Percentiles rank a stretch among this genome's conserved stretches.
Evolutionary conservation across 2,329 filamentous ascomycete species (phyloP).

Genomic region (Lasiodiplodia citricola): DNA sequence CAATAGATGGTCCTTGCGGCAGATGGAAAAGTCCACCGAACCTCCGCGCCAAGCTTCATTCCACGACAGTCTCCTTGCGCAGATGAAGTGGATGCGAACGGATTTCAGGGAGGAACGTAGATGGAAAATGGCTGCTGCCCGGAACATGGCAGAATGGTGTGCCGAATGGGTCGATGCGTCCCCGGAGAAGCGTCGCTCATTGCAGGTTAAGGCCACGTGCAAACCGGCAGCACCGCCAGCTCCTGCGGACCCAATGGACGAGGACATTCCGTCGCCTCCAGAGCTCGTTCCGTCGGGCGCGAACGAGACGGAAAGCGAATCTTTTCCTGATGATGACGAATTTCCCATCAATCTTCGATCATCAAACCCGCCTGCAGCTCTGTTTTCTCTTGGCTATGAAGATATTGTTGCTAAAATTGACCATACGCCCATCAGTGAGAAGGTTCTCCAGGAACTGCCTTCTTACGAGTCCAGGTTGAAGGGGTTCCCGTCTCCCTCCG

Average conservation of each 20-base stretch:
- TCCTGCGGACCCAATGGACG: conserved; percentile 41
- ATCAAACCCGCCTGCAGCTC: conserved; percentile 69
- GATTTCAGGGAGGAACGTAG: conserved; percentile 94
- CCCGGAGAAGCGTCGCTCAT: conserved; percentile 64
- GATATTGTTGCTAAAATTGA: conserved; percentile 81
- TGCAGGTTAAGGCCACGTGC: conserved; percentile 69
- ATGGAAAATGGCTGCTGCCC: conserved; percentile 85
- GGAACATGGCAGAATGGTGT: conserved; percentile 80
- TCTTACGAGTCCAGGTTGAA: conserved; percentile 63
- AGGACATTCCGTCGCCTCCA: conserved; percentile 44
- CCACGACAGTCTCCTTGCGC: conserved; percentile 83
- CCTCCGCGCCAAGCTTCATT: conserved; percentile 78
- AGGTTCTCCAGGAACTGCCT: conserved; percentile 79
- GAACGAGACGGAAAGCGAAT: conserved; percentile 47
- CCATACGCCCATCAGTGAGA: conserved; percentile 75
- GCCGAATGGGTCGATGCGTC: conserved; percentile 77
- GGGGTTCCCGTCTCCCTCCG: conserved; percentile 49
- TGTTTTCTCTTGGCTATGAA: conserved; percentile 82
- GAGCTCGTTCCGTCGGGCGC: conserved; percentile 45
- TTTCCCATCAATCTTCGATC: conserved; percentile 48
- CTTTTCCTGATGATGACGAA: conserved; percentile 46
- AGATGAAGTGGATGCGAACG: conserved; percentile 98
- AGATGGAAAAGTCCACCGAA: conserved; percentile 83
- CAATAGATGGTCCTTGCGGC: conserved; percentile 90
- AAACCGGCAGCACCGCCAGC: conserved; percentile 18